Evolutionary conservation across 2,329 filamentous ascomycete genomes (phyloP).

Genomic region (Penicillium thymicola): DNA sequence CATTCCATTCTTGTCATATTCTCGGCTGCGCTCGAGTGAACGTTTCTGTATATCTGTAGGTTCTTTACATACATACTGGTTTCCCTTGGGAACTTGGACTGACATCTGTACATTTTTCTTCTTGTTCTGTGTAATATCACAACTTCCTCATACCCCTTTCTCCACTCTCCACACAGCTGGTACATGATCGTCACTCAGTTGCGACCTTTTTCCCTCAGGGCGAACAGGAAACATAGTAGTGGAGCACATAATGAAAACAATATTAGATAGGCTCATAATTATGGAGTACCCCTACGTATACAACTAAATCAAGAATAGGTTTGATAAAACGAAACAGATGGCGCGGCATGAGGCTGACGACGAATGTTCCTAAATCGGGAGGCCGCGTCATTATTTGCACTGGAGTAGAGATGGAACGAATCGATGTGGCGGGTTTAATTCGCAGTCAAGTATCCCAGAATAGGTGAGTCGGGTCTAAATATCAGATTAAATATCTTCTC

Average conservation of each 20-base stretch:
- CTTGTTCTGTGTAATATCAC: constrained; percentile 10
- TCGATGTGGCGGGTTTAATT: neutral
- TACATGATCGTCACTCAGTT: neutral
- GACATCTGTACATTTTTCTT: neutral
- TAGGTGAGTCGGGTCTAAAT: neutral
- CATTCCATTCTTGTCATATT: neutral
- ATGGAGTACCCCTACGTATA: neutral
- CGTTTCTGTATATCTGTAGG: neutral
- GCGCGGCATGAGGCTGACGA: neutral
- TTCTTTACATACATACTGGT: neutral
- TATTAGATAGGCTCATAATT: neutral
- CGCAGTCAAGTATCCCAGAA: neutral
- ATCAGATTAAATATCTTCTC: neutral
- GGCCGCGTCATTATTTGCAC: neutral
- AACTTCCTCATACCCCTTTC: neutral
- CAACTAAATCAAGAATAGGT: neutral
- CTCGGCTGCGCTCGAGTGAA: neutral
- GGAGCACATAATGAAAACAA: neutral
- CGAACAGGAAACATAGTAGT: neutral
- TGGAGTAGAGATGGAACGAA: neutral
- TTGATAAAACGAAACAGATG: neutral
- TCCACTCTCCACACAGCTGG: neutral
- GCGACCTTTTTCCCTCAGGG: neutral
- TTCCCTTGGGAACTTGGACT: neutral
- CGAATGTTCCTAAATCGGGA: neutral